These are phyloP conservation scores for Calocera viscosa DNA, from an alignment of 768 basidiomycete genomes.

Conservation along the genomic window DNA sequence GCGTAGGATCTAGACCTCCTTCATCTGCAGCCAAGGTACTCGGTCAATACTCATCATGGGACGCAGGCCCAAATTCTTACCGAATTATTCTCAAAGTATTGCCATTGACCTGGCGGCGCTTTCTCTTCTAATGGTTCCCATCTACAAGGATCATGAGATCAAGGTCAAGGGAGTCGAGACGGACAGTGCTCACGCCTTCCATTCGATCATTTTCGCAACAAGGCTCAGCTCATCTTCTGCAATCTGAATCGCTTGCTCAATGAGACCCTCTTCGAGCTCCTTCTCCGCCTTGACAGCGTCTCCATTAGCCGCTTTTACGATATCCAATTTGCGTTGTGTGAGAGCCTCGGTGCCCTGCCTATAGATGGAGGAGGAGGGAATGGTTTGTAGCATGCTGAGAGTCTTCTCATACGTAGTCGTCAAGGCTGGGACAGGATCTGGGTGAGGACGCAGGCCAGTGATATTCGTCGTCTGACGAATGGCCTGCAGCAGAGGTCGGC, in stretches of 20 bases:
- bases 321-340: conserved; percentile 62
- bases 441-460: conserved; percentile 71
- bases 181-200: conserved; percentile 77
- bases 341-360: conserved; percentile 79
- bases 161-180: background rate
- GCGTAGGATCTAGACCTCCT: background rate
- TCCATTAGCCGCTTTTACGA: conserved; percentile 54
- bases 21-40: background rate
- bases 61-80: background rate
- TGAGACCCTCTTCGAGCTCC: conserved; percentile 68
- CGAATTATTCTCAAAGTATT: conserved; percentile 37
- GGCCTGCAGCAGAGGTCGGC: conserved; percentile 38
- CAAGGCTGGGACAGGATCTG: conserved; percentile 71
- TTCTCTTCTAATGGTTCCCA: conserved; percentile 84
- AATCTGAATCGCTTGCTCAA: conserved; percentile 73
- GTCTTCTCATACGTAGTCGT: conserved; percentile 64
- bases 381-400: conserved; percentile 40
- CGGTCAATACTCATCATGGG: background rate
- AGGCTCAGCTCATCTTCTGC: conserved; percentile 72
- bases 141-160: conserved; percentile 31
- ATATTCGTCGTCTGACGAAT: conserved; percentile 76
- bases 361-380: conserved; percentile 79
- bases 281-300: conserved; percentile 58
- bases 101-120: conserved; percentile 76
- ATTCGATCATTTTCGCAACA: conserved; percentile 74